phyloP scores from a whole-genome alignment of 345 rosid species.

The Lepidium didymum region DNA sequence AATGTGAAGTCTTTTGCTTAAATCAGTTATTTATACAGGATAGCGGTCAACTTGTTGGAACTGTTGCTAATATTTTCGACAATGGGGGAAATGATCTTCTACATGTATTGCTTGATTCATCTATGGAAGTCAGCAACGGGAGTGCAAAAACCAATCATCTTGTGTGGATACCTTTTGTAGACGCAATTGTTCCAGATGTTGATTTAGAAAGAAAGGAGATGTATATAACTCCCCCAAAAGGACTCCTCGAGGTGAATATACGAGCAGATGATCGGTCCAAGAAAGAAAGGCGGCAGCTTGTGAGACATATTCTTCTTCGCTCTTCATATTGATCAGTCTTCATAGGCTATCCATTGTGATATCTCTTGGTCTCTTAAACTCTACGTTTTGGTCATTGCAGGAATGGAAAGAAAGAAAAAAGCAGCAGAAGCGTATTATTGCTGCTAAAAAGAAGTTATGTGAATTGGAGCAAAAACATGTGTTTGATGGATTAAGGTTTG shows the following conservation, averaged over 20 bases:
- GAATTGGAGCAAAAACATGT: slow-evolving; percentile 88
- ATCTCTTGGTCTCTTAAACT: slow-evolving; percentile 1
- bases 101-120: slow-evolving; percentile 54
- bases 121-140: slow-evolving; percentile 28
- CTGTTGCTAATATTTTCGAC: slow-evolving; percentile 64
- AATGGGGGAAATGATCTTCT: slow-evolving; percentile 81
- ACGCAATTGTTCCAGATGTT: slow-evolving; percentile 82
- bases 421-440: slow-evolving; percentile 62
- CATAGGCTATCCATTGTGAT: not conserved
- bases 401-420: slow-evolving; percentile 89
- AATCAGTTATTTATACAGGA: slow-evolving; percentile 39
- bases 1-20: not conserved
- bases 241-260: slow-evolving; percentile 74
- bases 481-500: slow-evolving; percentile 70
- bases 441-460: slow-evolving; percentile 75
- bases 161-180: slow-evolving; percentile 85
- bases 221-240: slow-evolving; percentile 79
- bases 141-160: slow-evolving; percentile 42
- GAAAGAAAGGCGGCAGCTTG: slow-evolving; percentile 94
- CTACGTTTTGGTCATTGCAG: slow-evolving; percentile 34
- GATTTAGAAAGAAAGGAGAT: slow-evolving; percentile 62
- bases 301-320: slow-evolving; percentile 59
- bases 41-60: slow-evolving; percentile 69
- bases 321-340: slow-evolving; percentile 21
- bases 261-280: slow-evolving; percentile 65